A percentile compares a stretch with the other conserved stretches of the same genome.
phyloP scores from a whole-genome alignment of 768 basidiomycete genomes.

The Russula virescens region DNA sequence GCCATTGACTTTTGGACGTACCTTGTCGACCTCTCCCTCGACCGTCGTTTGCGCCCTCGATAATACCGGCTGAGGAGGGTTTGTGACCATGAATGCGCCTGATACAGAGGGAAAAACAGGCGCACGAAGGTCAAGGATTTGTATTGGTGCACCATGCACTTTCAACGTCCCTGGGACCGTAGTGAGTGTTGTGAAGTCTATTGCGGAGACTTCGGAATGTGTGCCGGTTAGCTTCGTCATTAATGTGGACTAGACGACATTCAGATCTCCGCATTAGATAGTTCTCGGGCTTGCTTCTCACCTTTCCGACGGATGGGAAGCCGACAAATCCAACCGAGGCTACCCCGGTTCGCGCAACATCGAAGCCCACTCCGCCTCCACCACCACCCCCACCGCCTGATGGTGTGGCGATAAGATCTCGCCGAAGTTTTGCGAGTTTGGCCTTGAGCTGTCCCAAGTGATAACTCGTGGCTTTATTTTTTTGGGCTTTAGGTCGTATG shows the following conservation, averaged over 20 bases:
- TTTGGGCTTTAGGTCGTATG: slow-evolving; percentile 59
- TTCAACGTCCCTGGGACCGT: slow-evolving; percentile 94
- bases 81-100: slow-evolving; percentile 20
- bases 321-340: slow-evolving; percentile 93
- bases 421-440: slow-evolving; percentile 93
- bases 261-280: slow-evolving; percentile 7
- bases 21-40: slow-evolving; percentile 94
- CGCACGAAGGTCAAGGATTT: slow-evolving; percentile 87
- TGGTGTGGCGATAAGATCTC: slow-evolving; percentile 83
- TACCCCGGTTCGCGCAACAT: slow-evolving; percentile 96
- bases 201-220: slow-evolving; percentile 91
- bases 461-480: slow-evolving; percentile 94
- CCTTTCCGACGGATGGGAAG: slow-evolving; percentile 95
- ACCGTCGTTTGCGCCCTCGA: slow-evolving; percentile 96
- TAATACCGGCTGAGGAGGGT: slow-evolving; percentile 72
- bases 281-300: slow-evolving; percentile 27
- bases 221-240: slow-evolving; percentile 98
- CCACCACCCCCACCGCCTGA: slow-evolving; percentile 79
- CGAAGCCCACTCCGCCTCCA: slow-evolving; percentile 87
- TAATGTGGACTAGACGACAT: slow-evolving; percentile 61
- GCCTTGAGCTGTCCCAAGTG: slow-evolving; percentile 96
- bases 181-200: slow-evolving; percentile 94
- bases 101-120: slow-evolving; percentile 10
- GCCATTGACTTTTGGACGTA: slow-evolving; percentile 31
- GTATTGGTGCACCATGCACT: slow-evolving; percentile 94